Evolutionary conservation across 2,329 filamentous ascomycete genomes (phyloP).

Genomic region (Trichoderma citrinoviride): DNA sequence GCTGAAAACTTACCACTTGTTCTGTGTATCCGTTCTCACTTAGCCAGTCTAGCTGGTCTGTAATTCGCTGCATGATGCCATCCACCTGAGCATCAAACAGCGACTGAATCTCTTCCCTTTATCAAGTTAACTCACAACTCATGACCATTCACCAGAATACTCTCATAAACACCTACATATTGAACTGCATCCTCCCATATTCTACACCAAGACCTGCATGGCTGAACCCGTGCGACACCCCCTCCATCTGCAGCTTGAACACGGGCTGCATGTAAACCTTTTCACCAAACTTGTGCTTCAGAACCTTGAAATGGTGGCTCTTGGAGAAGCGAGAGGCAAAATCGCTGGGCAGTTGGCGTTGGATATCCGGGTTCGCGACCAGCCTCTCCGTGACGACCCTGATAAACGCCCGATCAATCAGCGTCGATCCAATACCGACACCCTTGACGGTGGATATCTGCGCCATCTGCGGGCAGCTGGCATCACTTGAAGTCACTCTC

Average conservation of each 20-base stretch:
- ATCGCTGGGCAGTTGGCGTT: constrained; percentile 31
- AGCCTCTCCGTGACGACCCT: constrained; percentile 40
- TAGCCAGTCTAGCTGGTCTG: constrained; percentile 43
- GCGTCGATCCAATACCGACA: constrained; percentile 45
- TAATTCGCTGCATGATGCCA: constrained; percentile 39
- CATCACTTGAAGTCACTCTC: constrained; percentile 37
- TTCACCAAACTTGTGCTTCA: constrained; percentile 46
- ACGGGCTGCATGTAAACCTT: constrained; percentile 40
- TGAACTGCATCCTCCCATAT: constrained; percentile 36
- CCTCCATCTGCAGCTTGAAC: constrained; percentile 45
- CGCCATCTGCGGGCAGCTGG: constrained; percentile 32
- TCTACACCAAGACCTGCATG: constrained; percentile 40
- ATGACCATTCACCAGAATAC: not conserved
- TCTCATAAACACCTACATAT: not conserved
- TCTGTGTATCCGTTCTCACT: constrained; percentile 28
- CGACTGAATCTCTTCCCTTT: constrained; percentile 41
- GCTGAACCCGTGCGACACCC: constrained; percentile 41
- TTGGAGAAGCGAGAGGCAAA: constrained; percentile 38
- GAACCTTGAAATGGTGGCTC: constrained; percentile 39
- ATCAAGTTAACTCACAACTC: not conserved
- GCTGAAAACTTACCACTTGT: constrained; percentile 35
- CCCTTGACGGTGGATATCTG: constrained; percentile 42
- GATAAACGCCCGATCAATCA: constrained; percentile 46
- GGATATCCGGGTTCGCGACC: not conserved
- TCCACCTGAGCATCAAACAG: constrained; percentile 45